These are phyloP conservation scores for Ilyonectria sp. DNA, from an alignment of 2,329 filamentous ascomycete genomes.

Conservation along the genomic window DNA sequence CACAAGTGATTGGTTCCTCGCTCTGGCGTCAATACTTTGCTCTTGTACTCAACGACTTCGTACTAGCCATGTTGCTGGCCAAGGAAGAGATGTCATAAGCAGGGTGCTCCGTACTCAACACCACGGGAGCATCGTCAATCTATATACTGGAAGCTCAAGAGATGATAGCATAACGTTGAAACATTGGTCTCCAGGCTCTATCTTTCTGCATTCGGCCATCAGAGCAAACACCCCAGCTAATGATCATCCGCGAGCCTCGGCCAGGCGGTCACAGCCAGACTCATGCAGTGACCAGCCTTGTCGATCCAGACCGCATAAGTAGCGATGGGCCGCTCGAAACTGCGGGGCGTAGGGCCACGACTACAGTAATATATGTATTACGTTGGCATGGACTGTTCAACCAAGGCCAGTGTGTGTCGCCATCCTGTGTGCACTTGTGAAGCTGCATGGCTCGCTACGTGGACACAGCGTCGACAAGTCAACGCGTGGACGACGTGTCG, in stretches of 20 bases:
- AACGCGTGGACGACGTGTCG: slow-evolving; percentile 15
- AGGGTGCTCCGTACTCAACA: background rate
- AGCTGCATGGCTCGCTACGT: slow-evolving; percentile 14
- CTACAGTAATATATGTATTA: background rate
- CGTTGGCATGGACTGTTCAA: background rate
- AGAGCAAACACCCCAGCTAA: background rate
- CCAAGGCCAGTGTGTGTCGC: slow-evolving; percentile 17
- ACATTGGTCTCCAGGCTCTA: background rate
- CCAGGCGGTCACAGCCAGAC: background rate
- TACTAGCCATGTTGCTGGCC: too few relatives aligned
- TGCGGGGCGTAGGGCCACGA: slow-evolving; percentile 16
- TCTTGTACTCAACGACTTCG: background rate
- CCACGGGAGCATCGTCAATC: too few relatives aligned
- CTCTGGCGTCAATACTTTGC: background rate
- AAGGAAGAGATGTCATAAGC: background rate
- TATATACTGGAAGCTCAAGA: background rate
- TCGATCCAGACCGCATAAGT: slow-evolving; percentile 6
- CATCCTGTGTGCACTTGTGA: slow-evolving; percentile 14
- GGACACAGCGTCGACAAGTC: slow-evolving; percentile 10
- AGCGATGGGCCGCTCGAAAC: background rate
- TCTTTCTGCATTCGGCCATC: background rate
- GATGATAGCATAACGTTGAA: too few relatives aligned
- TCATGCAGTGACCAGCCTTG: slow-evolving; percentile 1
- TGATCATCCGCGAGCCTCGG: background rate
- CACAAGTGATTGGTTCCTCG: background rate